A percentile compares a stretch with the other conserved stretches of the same genome.
These are phyloP conservation scores for Arabidopsis arenosa DNA, from an alignment of 345 rosid genomes.

Conservation along the genomic window DNA sequence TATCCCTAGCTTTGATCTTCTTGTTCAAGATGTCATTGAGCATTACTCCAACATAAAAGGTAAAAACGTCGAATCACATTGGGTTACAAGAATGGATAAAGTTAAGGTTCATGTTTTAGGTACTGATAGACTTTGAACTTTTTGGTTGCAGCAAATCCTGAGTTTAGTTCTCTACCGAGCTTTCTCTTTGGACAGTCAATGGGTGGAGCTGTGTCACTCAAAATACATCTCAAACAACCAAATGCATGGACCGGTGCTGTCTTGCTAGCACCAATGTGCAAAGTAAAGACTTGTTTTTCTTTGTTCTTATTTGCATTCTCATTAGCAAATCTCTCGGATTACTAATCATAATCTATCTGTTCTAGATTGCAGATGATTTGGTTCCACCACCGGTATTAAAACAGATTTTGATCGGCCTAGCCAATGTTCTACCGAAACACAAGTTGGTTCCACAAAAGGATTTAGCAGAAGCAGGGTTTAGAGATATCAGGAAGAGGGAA, in stretches of 20 bases:
- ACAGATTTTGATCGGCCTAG: constrained; percentile 69
- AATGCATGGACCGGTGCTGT: constrained; percentile 85
- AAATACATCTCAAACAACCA: constrained; percentile 87
- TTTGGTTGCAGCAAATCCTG: constrained; percentile 62
- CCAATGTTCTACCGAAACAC: constrained; percentile 71
- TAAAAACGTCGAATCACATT: constrained; percentile 33
- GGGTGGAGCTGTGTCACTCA: constrained; percentile 97
- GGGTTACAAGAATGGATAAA: neutral
- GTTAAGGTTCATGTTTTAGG: constrained; percentile 10
- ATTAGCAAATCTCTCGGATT: constrained; percentile 3
- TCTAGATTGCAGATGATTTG: constrained; percentile 89
- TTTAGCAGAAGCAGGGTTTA: constrained; percentile 79
- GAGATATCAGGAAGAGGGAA: constrained; percentile 65
- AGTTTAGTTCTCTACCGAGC: constrained; percentile 62
- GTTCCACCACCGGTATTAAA: constrained; percentile 66
- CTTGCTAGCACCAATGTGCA: constrained; percentile 98
- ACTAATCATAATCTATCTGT: constrained; percentile 19
- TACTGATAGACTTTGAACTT: constrained; percentile 3
- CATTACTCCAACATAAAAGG: constrained; percentile 85
- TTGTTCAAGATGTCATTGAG: constrained; percentile 87
- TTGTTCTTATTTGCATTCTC: constrained; percentile 12
- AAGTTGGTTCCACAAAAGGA: constrained; percentile 93
- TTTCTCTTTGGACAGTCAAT: constrained; percentile 91
- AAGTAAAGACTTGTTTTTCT: constrained; percentile 54
- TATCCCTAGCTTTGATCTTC: constrained; percentile 74